A percentile compares a stretch with the other conserved stretches of the same genome.
Evolutionary conservation across 495 filamentous ascomycete genomes (phyloP).

Genomic region (Trichoderma erinaceum): DNA sequence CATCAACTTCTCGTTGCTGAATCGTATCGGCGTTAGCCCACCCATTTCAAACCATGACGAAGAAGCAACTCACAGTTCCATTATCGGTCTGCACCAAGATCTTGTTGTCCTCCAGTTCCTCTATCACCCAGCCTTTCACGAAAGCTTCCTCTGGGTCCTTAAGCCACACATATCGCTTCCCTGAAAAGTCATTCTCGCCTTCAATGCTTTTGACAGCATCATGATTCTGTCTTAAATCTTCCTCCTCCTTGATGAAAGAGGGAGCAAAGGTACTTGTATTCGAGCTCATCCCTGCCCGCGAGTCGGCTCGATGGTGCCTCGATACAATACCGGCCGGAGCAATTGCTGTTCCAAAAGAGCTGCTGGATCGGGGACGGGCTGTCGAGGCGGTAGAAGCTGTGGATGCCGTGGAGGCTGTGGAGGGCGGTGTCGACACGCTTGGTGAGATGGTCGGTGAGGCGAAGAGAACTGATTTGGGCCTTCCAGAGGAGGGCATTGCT

Average conservation of each 20-base stretch:
- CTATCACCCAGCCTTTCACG: conserved; percentile 82
- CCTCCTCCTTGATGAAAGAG: conserved; percentile 84
- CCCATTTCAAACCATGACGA: background rate
- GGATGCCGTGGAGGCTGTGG: background rate
- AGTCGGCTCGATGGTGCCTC: conserved; percentile 54
- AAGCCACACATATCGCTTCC: conserved; percentile 98
- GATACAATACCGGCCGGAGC: conserved; percentile 18
- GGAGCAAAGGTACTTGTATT: conserved; percentile 82
- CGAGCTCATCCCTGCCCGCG: conserved; percentile 41
- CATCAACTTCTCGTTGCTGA: conserved; percentile 79
- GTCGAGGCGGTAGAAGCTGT: conserved; percentile 19
- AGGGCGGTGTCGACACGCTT: conserved; percentile 27
- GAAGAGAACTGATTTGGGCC: conserved; percentile 70
- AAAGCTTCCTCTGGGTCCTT: conserved; percentile 82
- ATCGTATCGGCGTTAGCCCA: conserved; percentile 19
- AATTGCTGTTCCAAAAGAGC: conserved; percentile 25
- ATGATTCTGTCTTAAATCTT: conserved; percentile 50
- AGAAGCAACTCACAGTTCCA: conserved; percentile 60
- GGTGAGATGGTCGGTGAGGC: conserved; percentile 45
- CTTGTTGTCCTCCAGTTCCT: conserved; percentile 61
- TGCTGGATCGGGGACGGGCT: conserved; percentile 40
- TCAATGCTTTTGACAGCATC: conserved; percentile 74
- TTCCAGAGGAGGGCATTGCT: conserved; percentile 44
- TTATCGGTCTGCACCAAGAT: conserved; percentile 90
- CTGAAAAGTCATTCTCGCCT: conserved; percentile 96